Evolutionary conservation across 73 alveolate genomes (phyloP).

Genomic region (Loxodes magnus): DNA sequence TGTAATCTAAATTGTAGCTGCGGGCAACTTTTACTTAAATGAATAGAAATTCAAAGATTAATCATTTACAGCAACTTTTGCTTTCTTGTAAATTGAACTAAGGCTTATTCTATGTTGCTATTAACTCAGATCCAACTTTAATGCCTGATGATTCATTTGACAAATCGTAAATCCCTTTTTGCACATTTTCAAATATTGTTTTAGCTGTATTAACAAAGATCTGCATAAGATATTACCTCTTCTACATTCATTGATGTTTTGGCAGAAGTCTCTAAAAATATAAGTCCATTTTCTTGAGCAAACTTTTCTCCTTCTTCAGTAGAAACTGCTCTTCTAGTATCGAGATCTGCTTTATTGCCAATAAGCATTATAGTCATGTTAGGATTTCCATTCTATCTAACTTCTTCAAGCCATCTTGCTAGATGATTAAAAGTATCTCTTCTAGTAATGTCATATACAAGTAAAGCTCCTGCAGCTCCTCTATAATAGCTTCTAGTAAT

Average conservation of each 20-base stretch:
- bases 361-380: constrained; percentile 18
- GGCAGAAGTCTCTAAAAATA: constrained; percentile 78
- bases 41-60: too few species aligned
- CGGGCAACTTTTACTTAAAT: too few species aligned
- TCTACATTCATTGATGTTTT: constrained; percentile 56
- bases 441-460: constrained; percentile 35
- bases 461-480: constrained; percentile 36
- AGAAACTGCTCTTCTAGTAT: constrained; percentile 32
- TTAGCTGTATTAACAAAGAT: too few species aligned
- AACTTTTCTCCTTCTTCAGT: constrained; percentile 44
- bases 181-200: too few species aligned
- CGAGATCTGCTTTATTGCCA: constrained; percentile 36
- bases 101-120: too few species aligned
- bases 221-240: too few species aligned
- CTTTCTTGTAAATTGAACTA: too few species aligned
- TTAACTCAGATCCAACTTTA: too few species aligned
- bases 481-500: constrained; percentile 39
- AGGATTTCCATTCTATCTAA: constrained; percentile 8
- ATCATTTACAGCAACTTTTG: too few species aligned
- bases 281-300: constrained; percentile 49
- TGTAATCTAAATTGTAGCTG: too few species aligned
- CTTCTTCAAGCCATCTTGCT: constrained; percentile 33
- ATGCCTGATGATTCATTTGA: too few species aligned
- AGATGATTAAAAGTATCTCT: constrained; percentile 38
- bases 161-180: too few species aligned